A percentile compares a stretch with the other conserved stretches of the same genome.
Conservation (phyloP, 192 early-diverging fungal species). For the Globomyces pollinis-pini region DNA sequence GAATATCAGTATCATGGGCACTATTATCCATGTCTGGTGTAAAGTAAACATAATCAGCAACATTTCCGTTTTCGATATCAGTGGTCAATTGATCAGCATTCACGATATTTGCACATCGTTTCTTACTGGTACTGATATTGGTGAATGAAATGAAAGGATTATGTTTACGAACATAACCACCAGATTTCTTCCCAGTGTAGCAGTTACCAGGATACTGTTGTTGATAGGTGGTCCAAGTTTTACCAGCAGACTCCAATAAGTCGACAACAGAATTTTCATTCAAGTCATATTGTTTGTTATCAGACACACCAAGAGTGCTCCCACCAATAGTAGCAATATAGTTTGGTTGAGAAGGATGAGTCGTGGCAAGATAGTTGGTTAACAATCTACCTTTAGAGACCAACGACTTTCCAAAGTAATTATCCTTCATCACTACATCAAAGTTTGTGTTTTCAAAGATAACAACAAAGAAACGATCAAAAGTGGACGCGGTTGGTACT, state of each 20-base stretch:
- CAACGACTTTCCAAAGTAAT: neutral
- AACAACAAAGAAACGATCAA: constrained; percentile 8
- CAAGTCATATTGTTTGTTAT: constrained; percentile 30
- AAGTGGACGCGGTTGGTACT: too few species aligned
- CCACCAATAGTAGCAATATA: constrained; percentile 47
- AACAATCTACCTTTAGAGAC: constrained; percentile 36
- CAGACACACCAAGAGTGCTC: neutral
- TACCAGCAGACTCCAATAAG: constrained; percentile 41
- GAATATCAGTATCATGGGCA: constrained; percentile 30
- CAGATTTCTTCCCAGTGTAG: constrained; percentile 27
- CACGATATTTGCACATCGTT: constrained; percentile 59
- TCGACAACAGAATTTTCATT: constrained; percentile 26
- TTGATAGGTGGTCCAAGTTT: constrained; percentile 60
- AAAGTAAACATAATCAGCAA: constrained; percentile 54
- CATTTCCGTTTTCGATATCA: constrained; percentile 29
- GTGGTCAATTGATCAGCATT: constrained; percentile 36
- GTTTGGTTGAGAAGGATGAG: constrained; percentile 66
- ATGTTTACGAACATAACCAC: constrained; percentile 57
- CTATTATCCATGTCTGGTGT: constrained; percentile 53
- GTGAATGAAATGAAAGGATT: constrained; percentile 62
- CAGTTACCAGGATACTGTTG: constrained; percentile 55
- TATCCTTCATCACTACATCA: neutral
- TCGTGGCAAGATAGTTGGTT: constrained; percentile 47
- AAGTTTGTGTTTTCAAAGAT: constrained; percentile 4
- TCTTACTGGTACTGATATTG: constrained; percentile 38